These are phyloP conservation scores for Albifimbria verrucaria DNA, from an alignment of 2,329 filamentous ascomycete genomes.

Conservation along the genomic window DNA sequence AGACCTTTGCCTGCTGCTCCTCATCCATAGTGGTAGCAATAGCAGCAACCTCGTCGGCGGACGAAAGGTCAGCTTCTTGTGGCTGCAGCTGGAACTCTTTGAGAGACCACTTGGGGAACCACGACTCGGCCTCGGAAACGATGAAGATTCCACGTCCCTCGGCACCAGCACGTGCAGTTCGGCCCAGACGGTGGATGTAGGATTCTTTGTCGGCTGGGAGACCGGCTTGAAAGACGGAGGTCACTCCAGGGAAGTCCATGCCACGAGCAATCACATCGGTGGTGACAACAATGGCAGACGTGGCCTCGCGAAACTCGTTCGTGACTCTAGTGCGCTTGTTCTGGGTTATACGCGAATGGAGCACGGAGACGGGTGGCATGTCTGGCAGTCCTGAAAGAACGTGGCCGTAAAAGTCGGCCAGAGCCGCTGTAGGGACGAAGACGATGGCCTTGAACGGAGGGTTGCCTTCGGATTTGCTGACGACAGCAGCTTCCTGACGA, in stretches of 20 bases:
- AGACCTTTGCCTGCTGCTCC: slow-evolving; percentile 42
- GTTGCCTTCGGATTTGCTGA: slow-evolving; percentile 16
- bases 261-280: slow-evolving; percentile 70
- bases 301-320: slow-evolving; percentile 56
- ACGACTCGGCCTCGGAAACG: slow-evolving; percentile 47
- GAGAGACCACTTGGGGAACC: slow-evolving; percentile 47
- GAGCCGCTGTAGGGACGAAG: slow-evolving; percentile 64
- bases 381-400: slow-evolving; percentile 37
- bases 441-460: slow-evolving; percentile 78
- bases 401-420: slow-evolving; percentile 48
- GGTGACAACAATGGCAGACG: slow-evolving; percentile 56
- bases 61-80: slow-evolving; percentile 42
- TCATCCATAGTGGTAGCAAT: slow-evolving; percentile 42
- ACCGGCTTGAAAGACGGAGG: slow-evolving; percentile 63
- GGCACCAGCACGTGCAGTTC: slow-evolving; percentile 63
- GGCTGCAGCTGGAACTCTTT: slow-evolving; percentile 52
- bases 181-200: slow-evolving; percentile 66
- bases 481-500: slow-evolving; percentile 35
- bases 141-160: slow-evolving; percentile 61
- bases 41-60: slow-evolving; percentile 30
- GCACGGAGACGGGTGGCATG: slow-evolving; percentile 39
- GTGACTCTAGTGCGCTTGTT: slow-evolving; percentile 53
- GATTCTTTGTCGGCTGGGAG: slow-evolving; percentile 57
- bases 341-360: slow-evolving; percentile 52
- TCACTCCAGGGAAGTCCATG: slow-evolving; percentile 71